Evolutionary conservation across 257 asterid species (phyloP).

Genomic region (Solanum chiquidenum): DNA sequence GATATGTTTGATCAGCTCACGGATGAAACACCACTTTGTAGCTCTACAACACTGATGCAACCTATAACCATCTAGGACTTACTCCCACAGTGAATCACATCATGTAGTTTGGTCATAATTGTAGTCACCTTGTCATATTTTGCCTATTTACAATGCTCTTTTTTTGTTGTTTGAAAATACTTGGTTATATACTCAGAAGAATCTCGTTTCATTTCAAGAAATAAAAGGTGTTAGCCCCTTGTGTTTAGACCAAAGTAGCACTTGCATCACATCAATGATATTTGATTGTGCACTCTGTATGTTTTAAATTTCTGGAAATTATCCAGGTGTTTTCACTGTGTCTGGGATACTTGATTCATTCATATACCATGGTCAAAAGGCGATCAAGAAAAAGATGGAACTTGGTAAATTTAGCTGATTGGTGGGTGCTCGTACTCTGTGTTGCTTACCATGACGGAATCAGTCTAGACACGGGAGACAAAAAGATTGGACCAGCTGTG

Average conservation of each 20-base stretch:
- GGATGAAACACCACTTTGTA: neutral
- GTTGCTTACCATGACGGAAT: neutral
- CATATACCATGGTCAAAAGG: slow-evolving; percentile 77
- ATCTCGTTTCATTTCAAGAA: neutral
- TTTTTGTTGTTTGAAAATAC: neutral
- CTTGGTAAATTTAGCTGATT: slow-evolving; percentile 77
- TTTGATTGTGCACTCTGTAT: neutral
- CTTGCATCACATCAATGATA: neutral
- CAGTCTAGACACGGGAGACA: neutral
- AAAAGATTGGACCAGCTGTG: neutral
- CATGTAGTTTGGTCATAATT: neutral
- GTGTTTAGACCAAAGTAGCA: neutral
- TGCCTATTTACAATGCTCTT: neutral
- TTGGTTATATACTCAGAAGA: neutral
- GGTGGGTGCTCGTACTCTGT: neutral
- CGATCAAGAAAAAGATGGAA: slow-evolving; percentile 84
- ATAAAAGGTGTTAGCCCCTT: neutral
- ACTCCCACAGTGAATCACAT: neutral
- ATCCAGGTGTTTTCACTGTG: slow-evolving; percentile 80
- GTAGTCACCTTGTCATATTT: neutral
- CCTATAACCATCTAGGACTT: neutral
- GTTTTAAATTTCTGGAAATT: neutral
- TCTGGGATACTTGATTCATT: slow-evolving; percentile 91
- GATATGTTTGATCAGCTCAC: neutral
- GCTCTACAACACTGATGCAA: neutral